phyloP scores from a whole-genome alignment of 1,284 basidiomycete genomes.

The Tilletia horrida region DNA sequence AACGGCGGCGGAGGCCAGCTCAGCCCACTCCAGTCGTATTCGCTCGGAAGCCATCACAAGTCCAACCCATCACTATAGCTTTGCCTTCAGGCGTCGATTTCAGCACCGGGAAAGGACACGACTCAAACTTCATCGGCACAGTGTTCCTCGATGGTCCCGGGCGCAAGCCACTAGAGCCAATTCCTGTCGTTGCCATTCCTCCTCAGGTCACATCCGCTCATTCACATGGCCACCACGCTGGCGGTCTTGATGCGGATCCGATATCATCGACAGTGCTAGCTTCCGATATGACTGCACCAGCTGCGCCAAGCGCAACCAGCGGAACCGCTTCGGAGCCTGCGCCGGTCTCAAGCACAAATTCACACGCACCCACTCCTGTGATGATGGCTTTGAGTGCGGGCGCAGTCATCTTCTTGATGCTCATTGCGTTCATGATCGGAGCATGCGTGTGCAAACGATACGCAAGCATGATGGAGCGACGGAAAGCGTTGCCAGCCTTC shows the following conservation, averaged over 20 bases:
- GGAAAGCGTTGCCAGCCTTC: neutral
- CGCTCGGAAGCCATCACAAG: neutral
- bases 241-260: neutral
- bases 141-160: conserved; percentile 3
- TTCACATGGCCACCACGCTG: neutral
- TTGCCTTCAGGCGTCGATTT: neutral
- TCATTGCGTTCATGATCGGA: conserved; percentile 11
- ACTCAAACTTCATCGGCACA: neutral
- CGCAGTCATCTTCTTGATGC: neutral
- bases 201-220: neutral
- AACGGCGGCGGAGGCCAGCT: neutral
- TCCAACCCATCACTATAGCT: conserved; percentile 1
- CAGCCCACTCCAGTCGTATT: neutral
- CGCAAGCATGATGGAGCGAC: neutral
- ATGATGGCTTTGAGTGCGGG: neutral
- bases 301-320: neutral
- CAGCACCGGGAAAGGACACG: neutral
- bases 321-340: neutral
- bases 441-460: conserved; percentile 3
- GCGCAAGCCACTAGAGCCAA: conserved; percentile 1
- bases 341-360: neutral
- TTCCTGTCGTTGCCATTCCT: neutral
- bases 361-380: neutral
- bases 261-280: neutral
- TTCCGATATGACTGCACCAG: neutral